Conservation (phyloP, 257 asterid genomes). For the Marsdenia floribunda region DNA sequence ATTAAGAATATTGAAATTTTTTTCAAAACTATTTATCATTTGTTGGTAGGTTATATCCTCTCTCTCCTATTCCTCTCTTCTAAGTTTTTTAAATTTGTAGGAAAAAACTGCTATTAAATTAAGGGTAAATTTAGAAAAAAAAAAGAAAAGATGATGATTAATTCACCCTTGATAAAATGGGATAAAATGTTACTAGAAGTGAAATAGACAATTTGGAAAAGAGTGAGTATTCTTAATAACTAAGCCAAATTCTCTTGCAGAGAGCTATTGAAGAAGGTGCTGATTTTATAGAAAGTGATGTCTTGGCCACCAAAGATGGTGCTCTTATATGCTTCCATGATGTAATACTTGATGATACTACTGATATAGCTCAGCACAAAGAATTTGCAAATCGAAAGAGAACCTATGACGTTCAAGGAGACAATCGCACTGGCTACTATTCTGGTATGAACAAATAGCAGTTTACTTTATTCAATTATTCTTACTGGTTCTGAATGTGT, state of each 20-base stretch:
- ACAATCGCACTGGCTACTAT: conserved; percentile 61
- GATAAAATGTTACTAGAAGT: too few species aligned
- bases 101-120: too few species aligned
- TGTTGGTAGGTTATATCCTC: too few species aligned
- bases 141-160: too few species aligned
- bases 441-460: conserved; percentile 37
- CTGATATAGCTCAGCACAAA: conserved; percentile 64
- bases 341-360: conserved; percentile 59
- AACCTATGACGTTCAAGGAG: conserved; percentile 77
- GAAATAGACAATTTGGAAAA: too few species aligned
- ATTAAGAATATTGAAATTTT: too few species aligned
- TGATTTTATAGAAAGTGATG: conserved; percentile 91
- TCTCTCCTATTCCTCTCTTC: too few species aligned
- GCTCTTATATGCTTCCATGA: conserved; percentile 83
- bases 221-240: too few species aligned
- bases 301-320: conserved; percentile 84
- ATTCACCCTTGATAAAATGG: too few species aligned
- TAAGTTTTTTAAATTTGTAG: too few species aligned
- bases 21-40: too few species aligned
- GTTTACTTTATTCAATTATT: not conserved
- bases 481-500: not conserved
- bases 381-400: conserved; percentile 59
- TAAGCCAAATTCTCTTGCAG: conserved; percentile 41
- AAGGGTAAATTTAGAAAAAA: too few species aligned
- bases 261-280: conserved; percentile 97